Evolutionary conservation across 495 filamentous ascomycete genomes (phyloP), one percentile per base, ranked within the genome.

Genomic region (Neurospora sp.): DNA sequence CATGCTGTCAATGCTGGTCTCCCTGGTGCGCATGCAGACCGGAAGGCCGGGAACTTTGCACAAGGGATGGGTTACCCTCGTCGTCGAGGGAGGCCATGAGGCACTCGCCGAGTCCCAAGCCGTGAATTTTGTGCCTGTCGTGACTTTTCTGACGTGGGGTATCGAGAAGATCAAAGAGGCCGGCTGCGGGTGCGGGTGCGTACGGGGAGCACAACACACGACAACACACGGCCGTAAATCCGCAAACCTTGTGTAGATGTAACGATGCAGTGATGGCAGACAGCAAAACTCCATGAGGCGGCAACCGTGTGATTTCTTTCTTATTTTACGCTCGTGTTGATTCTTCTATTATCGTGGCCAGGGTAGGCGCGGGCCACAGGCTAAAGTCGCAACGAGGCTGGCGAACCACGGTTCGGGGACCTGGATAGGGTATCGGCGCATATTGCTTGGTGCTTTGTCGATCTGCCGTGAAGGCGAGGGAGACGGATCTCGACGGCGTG

Each of bases 41-140:
- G 76, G 75, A 74, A 78, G 42, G 73, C 69, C 75, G 78, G 75
- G 78, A 79, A 59, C 70, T 73, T 70, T 69, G 71, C 73, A 74
- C 47, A 53, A 70, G 72, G 68, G 1, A 65, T 8, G 53, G 53
- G 53, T 65, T 35, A 31, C 27, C 27, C 22, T 61, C 53, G 27
- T 61, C 27, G 53, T 35, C 12, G 53, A 65, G 22, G 27, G 6
- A 35, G 14, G 53, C 53, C 14, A 65, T 65, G 53, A 35, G 53
- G 12, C 53, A 61, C 53, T 61, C 53, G 10, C 22, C 3, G 53
- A 65, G 68, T 40, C 40, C 39, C 27, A 61, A 68, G 38, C 14
- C 41, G 27, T 38, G 18, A 73, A 53, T 31, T 22, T 41, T 38
- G 47, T 42, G 72, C n/a, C 38, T 68, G 20, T 31, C 39, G 39